These are phyloP conservation scores for Nannizziopsis arthrosporioides DNA, from an alignment of 2,329 filamentous ascomycete species.

Conservation along the genomic window DNA sequence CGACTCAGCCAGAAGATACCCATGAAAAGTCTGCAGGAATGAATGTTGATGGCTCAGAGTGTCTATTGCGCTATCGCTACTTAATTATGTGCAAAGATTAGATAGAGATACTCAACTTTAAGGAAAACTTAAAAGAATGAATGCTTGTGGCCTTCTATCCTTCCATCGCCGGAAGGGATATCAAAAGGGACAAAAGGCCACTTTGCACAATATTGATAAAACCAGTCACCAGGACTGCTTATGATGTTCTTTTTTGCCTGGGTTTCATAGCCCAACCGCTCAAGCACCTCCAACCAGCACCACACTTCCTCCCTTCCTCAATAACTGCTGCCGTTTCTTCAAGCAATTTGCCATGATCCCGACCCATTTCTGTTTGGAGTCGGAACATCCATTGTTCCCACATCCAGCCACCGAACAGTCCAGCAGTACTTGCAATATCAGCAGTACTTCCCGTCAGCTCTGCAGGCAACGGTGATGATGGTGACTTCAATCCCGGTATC, in stretches of 20 bases:
- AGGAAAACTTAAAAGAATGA: no score
- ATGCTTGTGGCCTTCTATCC: no score
- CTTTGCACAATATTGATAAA: background rate
- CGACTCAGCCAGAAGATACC: no score
- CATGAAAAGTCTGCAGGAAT: no score
- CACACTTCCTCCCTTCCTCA: slow-evolving; percentile 48
- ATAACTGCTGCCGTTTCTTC: slow-evolving; percentile 47
- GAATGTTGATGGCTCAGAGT: no score
- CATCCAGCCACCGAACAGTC: slow-evolving; percentile 72
- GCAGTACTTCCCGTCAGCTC: slow-evolving; percentile 54
- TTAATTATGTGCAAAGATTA: no score
- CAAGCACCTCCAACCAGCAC: slow-evolving; percentile 49
- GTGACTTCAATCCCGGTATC: slow-evolving; percentile 34
- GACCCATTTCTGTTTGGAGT: slow-evolving; percentile 73
- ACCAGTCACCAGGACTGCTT: background rate
- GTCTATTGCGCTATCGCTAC: no score
- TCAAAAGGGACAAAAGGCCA: background rate
- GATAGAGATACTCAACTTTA: no score
- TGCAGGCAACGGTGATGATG: slow-evolving; percentile 37
- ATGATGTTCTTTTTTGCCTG: slow-evolving; percentile 13
- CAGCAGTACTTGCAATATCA: slow-evolving; percentile 62
- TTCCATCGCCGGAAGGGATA: background rate
- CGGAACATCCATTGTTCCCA: slow-evolving; percentile 97
- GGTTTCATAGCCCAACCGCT: slow-evolving; percentile 49
- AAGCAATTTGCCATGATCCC: slow-evolving; percentile 43